A percentile compares a stretch with the other conserved stretches of the same genome.
Evolutionary conservation across 2,329 filamentous ascomycete species (phyloP).

Genomic region (Curvularia lunata): DNA sequence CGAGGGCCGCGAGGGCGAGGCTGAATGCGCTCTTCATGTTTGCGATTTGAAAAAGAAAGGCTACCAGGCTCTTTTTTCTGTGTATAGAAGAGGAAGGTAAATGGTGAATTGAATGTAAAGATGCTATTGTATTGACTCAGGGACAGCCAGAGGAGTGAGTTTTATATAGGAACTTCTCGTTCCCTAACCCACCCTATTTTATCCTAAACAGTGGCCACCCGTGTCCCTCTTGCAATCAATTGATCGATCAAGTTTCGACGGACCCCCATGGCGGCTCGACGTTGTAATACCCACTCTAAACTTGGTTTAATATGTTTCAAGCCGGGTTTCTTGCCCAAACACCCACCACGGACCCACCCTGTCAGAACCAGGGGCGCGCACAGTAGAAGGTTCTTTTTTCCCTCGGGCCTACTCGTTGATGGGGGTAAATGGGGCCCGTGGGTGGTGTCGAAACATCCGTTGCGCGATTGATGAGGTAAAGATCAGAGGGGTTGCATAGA

Average conservation of each 20-base stretch:
- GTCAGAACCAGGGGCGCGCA: background rate
- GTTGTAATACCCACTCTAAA: background rate
- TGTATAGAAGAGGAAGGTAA: background rate
- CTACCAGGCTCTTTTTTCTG: background rate
- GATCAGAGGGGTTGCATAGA: background rate
- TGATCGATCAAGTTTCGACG: background rate
- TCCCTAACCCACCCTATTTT: background rate
- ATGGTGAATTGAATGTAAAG: background rate
- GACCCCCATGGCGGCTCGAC: background rate
- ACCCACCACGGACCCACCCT: background rate
- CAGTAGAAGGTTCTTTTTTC: background rate
- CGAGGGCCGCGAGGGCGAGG: slow-evolving; percentile 5
- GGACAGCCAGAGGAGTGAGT: background rate
- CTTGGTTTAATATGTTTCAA: background rate
- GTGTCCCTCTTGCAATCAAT: background rate
- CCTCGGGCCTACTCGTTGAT: background rate
- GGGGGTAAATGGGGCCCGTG: background rate
- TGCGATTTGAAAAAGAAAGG: background rate
- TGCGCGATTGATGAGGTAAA: background rate
- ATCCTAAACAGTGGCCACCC: background rate
- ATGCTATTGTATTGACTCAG: background rate
- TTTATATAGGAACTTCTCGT: background rate
- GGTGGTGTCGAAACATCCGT: background rate
- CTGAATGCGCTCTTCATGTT: slow-evolving; percentile 11
- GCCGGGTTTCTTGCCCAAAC: background rate